Conservation (phyloP, 2,329 filamentous ascomycete genomes). For the Fusarium oligoseptatum region DNA sequence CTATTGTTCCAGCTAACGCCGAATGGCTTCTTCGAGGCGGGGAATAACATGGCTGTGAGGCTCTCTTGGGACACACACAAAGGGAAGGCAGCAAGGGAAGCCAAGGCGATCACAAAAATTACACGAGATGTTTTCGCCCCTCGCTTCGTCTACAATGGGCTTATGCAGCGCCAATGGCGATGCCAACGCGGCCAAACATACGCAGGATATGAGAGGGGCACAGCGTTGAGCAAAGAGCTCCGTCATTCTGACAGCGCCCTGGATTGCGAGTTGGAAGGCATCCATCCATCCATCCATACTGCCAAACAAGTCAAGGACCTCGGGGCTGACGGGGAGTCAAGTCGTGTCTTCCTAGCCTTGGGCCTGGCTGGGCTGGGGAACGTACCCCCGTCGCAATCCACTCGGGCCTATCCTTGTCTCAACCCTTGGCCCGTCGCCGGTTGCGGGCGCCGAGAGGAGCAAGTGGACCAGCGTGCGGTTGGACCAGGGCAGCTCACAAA, state of each 20-base stretch:
- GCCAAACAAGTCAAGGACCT: constrained; percentile 13
- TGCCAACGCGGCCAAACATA: constrained; percentile 1
- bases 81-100: neutral
- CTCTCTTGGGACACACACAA: neutral
- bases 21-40: neutral
- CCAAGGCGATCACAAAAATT: neutral
- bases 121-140: constrained; percentile 2
- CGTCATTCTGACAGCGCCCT: constrained; percentile 38
- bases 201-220: constrained; percentile 15
- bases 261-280: neutral
- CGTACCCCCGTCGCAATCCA: constrained; percentile 7
- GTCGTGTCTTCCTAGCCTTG: constrained; percentile 12
- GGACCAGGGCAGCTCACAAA: constrained; percentile 21
- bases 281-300: constrained; percentile 1
- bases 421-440: constrained; percentile 19
- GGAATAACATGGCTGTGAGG: constrained; percentile 7
- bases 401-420: constrained; percentile 6
- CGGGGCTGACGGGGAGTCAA: constrained; percentile 1
- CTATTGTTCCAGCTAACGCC: constrained; percentile 13
- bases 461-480: constrained; percentile 21
- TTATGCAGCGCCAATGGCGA: constrained; percentile 7
- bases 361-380: constrained; percentile 25
- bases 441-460: constrained; percentile 34
- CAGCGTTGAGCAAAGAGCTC: constrained; percentile 31
- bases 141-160: constrained; percentile 8